Conservation (phyloP, 805 yeast genomes). For the Komagataella pastoris region DNA sequence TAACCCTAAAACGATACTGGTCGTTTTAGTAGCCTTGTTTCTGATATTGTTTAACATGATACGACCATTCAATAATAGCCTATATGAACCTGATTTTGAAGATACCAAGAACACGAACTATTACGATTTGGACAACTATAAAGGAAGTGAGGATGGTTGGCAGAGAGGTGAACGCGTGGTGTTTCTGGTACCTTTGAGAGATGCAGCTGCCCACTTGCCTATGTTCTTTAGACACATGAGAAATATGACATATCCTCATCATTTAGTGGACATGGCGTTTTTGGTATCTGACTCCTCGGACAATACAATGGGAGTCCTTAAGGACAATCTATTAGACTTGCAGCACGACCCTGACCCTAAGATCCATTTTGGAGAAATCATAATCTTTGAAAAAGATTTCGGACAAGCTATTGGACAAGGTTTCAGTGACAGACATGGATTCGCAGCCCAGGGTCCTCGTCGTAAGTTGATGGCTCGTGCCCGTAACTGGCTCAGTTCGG, state of each 20-base stretch:
- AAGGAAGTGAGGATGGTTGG: constrained; percentile 38
- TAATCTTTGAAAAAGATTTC: constrained; percentile 82
- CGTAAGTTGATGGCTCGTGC: constrained; percentile 94
- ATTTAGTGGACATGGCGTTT: constrained; percentile 53
- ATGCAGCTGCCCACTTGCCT: constrained; percentile 46
- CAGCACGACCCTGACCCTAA: constrained; percentile 52
- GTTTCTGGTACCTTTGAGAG: constrained; percentile 46
- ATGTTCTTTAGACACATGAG: constrained; percentile 46
- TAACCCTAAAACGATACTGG: background rate
- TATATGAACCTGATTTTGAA: constrained; percentile 5
- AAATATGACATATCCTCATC: constrained; percentile 45
- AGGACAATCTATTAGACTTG: constrained; percentile 39
- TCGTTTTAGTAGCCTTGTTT: background rate
- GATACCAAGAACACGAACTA: constrained; percentile 7
- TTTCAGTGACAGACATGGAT: constrained; percentile 87
- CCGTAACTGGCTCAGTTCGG: constrained; percentile 83
- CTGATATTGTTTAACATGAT: background rate
- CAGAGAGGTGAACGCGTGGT: constrained; percentile 35
- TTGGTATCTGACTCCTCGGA: constrained; percentile 85
- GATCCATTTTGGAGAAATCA: constrained; percentile 72
- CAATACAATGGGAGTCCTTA: constrained; percentile 63
- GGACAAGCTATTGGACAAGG: constrained; percentile 92
- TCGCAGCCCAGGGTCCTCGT: constrained; percentile 92
- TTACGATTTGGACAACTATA: constrained; percentile 28
- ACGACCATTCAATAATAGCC: background rate